phyloP scores from a whole-genome alignment of 2,329 filamentous ascomycete species.

The Hypoxylon sp. region DNA sequence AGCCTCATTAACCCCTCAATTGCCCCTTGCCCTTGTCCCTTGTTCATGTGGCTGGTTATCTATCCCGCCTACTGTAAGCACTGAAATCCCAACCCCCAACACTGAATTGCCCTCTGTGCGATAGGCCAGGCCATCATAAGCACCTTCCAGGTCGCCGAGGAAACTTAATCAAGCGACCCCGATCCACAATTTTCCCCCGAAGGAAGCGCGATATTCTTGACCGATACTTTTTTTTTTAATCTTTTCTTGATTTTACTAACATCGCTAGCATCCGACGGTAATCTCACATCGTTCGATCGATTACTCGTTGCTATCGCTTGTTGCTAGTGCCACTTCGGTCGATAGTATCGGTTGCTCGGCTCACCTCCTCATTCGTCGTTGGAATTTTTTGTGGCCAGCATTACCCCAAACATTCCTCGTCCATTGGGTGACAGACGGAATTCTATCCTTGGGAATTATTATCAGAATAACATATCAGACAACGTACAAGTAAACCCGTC shows the following conservation, averaged over 20 bases:
- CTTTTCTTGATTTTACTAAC: conserved; percentile 13
- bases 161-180: conserved; percentile 22
- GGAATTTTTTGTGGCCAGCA: conserved; percentile 14
- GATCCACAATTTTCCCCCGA: conserved; percentile 24
- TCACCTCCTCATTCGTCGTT: conserved; percentile 18
- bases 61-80: no score
- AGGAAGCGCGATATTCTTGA: conserved; percentile 29
- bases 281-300: conserved; percentile 32
- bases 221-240: conserved; percentile 34
- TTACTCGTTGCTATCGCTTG: conserved; percentile 2
- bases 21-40: no score
- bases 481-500: conserved; percentile 2
- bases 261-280: conserved; percentile 19
- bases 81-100: no score
- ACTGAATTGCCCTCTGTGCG: no score
- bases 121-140: no score
- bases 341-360: conserved; percentile 7
- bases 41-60: conserved; percentile 1
- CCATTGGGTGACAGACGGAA: conserved; percentile 18
- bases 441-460: no score
- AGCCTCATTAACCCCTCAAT: no score
- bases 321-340: conserved; percentile 14
- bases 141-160: conserved; percentile 28
- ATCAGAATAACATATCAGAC: conserved; percentile 1
- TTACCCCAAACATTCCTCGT: conserved; percentile 6